Percentiles rank a stretch among this genome's conserved stretches.
phyloP scores from a whole-genome alignment of 768 basidiomycete genomes.

The Leccinellum rugosiceps region DNA sequence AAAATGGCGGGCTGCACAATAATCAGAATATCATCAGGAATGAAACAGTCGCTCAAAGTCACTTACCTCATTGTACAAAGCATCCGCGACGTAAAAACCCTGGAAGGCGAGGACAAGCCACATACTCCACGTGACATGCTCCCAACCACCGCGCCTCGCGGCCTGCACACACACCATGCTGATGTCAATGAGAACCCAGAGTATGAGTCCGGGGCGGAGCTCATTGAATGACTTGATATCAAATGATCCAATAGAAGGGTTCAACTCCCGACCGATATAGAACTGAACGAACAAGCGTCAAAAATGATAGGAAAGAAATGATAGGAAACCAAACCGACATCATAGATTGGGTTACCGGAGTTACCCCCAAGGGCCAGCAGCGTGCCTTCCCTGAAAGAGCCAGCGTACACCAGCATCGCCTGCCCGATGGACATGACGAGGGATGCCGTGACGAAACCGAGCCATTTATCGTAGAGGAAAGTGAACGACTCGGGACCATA shows the following conservation, averaged over 20 bases:
- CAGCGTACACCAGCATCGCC: slow-evolving; percentile 63
- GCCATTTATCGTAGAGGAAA: slow-evolving; percentile 88
- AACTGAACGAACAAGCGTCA: slow-evolving; percentile 48
- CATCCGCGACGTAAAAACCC: slow-evolving; percentile 81
- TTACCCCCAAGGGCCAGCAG: slow-evolving; percentile 93
- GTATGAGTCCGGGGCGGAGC: slow-evolving; percentile 59
- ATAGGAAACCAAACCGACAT: slow-evolving; percentile 51
- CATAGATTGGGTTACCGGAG: slow-evolving; percentile 81
- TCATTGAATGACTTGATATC: slow-evolving; percentile 62
- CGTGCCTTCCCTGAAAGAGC: slow-evolving; percentile 65
- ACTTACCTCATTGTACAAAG: slow-evolving; percentile 84
- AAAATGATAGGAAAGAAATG: background rate
- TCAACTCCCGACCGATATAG: slow-evolving; percentile 92
- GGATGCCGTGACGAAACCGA: slow-evolving; percentile 83
- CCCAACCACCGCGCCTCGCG: slow-evolving; percentile 63
- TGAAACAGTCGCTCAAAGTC: background rate
- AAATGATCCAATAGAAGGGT: slow-evolving; percentile 78
- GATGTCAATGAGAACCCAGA: slow-evolving; percentile 91
- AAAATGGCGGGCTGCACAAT: slow-evolving; percentile 70
- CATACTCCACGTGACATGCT: slow-evolving; percentile 82
- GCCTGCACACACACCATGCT: slow-evolving; percentile 92
- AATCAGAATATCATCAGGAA: background rate
- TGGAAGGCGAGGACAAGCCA: slow-evolving; percentile 87
- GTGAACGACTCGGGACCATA: slow-evolving; percentile 81
- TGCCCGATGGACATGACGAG: slow-evolving; percentile 76